These are phyloP conservation scores for Ceratocystis alfenasii DNA, from an alignment of 2,329 filamentous ascomycete species.

Conservation along the genomic window DNA sequence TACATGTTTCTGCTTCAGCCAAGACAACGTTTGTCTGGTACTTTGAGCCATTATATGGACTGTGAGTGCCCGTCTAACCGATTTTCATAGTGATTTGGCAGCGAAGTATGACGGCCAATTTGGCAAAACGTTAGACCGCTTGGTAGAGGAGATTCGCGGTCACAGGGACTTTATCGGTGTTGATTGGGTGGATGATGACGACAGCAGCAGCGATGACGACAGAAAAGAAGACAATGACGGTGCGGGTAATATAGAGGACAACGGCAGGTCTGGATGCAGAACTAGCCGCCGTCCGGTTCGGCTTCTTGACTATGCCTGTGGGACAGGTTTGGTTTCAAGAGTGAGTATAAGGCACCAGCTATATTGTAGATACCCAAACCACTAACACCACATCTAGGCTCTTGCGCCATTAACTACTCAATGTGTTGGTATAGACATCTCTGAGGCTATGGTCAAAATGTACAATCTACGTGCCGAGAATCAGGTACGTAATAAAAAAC, in stretches of 20 bases:
- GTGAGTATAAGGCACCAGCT: conserved; percentile 32
- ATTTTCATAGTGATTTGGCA: conserved; percentile 5
- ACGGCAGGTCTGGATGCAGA: not conserved
- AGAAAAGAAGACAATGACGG: not conserved
- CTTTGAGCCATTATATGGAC: too few relatives aligned
- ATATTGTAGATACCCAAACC: not conserved
- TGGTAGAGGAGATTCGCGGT: conserved; percentile 43
- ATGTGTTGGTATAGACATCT: conserved; percentile 57
- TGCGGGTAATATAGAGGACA: not conserved
- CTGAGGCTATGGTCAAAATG: conserved; percentile 54
- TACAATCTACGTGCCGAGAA: conserved; percentile 52
- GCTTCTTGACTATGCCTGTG: conserved; percentile 66
- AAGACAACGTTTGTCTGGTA: not conserved
- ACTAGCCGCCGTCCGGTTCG: conserved; percentile 32
- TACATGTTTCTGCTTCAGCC: not conserved
- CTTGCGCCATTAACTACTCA: conserved; percentile 51
- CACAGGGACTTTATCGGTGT: conserved; percentile 51
- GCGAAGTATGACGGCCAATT: conserved; percentile 14
- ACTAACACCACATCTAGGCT: conserved; percentile 33
- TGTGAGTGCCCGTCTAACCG: not conserved
- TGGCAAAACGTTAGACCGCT: conserved; percentile 39
- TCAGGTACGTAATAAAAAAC: conserved; percentile 32
- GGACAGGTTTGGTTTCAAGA: conserved; percentile 53
- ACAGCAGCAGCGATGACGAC: conserved; percentile 29
- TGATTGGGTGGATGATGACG: conserved; percentile 38